Evolutionary conservation across 2,329 filamentous ascomycete genomes (phyloP).

Genomic region (Cercospora beticola): DNA sequence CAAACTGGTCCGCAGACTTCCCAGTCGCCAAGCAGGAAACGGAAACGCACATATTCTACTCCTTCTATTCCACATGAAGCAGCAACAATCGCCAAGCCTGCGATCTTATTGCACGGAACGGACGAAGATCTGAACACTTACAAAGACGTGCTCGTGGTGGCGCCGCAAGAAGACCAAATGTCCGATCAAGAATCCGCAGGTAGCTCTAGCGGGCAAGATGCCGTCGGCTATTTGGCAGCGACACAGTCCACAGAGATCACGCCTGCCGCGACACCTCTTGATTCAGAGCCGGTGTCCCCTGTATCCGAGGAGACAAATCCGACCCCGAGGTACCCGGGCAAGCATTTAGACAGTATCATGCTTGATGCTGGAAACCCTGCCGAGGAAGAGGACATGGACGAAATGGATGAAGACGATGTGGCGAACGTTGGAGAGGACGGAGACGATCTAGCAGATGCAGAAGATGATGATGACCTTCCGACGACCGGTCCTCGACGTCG

Average conservation of each 20-base stretch:
- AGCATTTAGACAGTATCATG: slow-evolving; percentile 19
- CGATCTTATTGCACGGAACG: background rate
- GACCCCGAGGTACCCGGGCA: slow-evolving; percentile 15
- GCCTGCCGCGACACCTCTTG: slow-evolving; percentile 24
- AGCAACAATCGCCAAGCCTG: background rate
- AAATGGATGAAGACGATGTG: slow-evolving; percentile 23
- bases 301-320: slow-evolving; percentile 25
- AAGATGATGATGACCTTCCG: slow-evolving; percentile 28
- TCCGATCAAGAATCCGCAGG: slow-evolving; percentile 19
- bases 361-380: slow-evolving; percentile 16
- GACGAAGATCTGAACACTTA: slow-evolving; percentile 5
- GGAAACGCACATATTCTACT: slow-evolving; percentile 29
- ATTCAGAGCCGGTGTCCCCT: slow-evolving; percentile 26
- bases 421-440: slow-evolving; percentile 24
- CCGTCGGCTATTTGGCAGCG: slow-evolving; percentile 15
- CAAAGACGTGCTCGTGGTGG: slow-evolving; percentile 9
- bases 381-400: slow-evolving; percentile 20
- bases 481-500: slow-evolving; percentile 23
- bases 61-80: slow-evolving; percentile 12
- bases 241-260: slow-evolving; percentile 28
- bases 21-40: slow-evolving; percentile 30
- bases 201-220: slow-evolving; percentile 27
- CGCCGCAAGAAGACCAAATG: slow-evolving; percentile 17
- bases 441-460: slow-evolving; percentile 30
- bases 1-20: slow-evolving; percentile 4